A percentile compares a stretch with the other conserved stretches of the same genome.
These are phyloP conservation scores for Venturia asperata DNA, from an alignment of 2,329 filamentous ascomycete species.

Conservation along the genomic window DNA sequence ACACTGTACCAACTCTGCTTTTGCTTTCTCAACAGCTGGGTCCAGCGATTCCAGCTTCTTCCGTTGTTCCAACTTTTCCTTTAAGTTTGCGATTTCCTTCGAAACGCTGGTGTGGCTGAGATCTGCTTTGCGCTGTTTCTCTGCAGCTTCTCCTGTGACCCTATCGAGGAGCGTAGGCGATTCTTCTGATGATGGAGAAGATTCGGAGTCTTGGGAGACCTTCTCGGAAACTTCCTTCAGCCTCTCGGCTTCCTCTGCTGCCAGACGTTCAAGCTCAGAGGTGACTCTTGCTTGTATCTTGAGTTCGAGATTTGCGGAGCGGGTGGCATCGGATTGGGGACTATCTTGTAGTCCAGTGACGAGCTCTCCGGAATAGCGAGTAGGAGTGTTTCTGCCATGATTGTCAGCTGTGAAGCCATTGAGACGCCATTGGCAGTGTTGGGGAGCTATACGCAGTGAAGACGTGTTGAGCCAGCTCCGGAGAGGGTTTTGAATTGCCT, in stretches of 20 bases:
- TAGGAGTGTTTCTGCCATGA: slow-evolving; percentile 48
- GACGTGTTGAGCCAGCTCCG: slow-evolving; percentile 50
- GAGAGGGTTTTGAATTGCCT: slow-evolving; percentile 54
- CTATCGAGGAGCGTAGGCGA: slow-evolving; percentile 30
- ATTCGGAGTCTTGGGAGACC: slow-evolving; percentile 45
- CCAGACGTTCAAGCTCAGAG: slow-evolving; percentile 74
- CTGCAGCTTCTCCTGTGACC: slow-evolving; percentile 26
- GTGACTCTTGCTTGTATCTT: slow-evolving; percentile 83
- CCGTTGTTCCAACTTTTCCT: slow-evolving; percentile 42
- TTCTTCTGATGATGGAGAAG: slow-evolving; percentile 18
- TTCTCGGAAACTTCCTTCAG: slow-evolving; percentile 64
- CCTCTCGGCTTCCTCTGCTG: slow-evolving; percentile 60
- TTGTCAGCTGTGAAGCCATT: slow-evolving; percentile 11
- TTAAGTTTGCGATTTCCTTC: slow-evolving; percentile 51
- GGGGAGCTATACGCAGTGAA: slow-evolving; percentile 50
- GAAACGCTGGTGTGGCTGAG: slow-evolving; percentile 47
- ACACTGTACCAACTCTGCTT: slow-evolving; percentile 70
- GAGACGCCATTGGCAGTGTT: not conserved
- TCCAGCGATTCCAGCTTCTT: slow-evolving; percentile 59
- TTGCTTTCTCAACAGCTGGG: slow-evolving; percentile 64
- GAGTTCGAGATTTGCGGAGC: slow-evolving; percentile 74
- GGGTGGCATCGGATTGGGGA: slow-evolving; percentile 74
- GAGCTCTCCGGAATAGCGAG: slow-evolving; percentile 72
- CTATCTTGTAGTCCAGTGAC: slow-evolving; percentile 65
- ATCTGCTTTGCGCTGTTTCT: slow-evolving; percentile 39